phyloP scores from a whole-genome alignment of 805 yeast genomes.

The Starmerella asiatica region DNA sequence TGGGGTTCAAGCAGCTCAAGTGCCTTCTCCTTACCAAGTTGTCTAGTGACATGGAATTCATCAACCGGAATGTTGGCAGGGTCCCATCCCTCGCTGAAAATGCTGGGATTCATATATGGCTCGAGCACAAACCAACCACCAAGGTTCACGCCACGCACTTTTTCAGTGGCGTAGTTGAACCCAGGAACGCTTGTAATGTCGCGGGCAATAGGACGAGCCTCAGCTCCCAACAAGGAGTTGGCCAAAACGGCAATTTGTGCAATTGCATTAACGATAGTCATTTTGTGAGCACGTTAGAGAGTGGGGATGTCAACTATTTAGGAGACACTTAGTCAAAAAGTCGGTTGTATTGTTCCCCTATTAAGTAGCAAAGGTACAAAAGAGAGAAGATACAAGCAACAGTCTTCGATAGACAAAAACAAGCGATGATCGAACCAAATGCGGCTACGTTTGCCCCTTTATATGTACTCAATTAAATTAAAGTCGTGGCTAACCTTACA shows the following conservation, averaged over 20 bases:
- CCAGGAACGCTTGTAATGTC: slow-evolving; percentile 12
- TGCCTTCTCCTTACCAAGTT: slow-evolving; percentile 51
- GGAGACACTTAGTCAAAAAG: too few species aligned
- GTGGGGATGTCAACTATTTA: too few species aligned
- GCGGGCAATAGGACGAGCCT: neutral
- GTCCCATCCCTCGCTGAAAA: slow-evolving; percentile 15
- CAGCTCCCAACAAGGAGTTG: neutral
- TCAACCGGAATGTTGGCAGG: slow-evolving; percentile 49
- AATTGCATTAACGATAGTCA: neutral
- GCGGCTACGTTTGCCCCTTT: too few species aligned
- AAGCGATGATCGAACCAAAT: too few species aligned
- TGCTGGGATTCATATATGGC: slow-evolving; percentile 72
- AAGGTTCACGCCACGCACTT: slow-evolving; percentile 43
- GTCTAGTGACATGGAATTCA: slow-evolving; percentile 56
- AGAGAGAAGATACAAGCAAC: too few species aligned
- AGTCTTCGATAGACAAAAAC: too few species aligned
- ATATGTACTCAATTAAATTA: neutral
- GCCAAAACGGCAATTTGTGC: neutral
- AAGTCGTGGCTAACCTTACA: too few species aligned
- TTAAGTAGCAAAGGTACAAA: too few species aligned
- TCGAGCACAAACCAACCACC: slow-evolving; percentile 90
- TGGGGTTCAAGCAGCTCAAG: slow-evolving; percentile 42
- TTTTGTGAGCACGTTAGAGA: neutral
- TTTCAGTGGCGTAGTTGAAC: slow-evolving; percentile 24
- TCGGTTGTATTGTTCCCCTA: too few species aligned